A percentile compares a stretch with the other conserved stretches of the same genome.
These are phyloP conservation scores for Cornus suecica DNA, from an alignment of 148 eudicot species.

Conservation along the genomic window DNA sequence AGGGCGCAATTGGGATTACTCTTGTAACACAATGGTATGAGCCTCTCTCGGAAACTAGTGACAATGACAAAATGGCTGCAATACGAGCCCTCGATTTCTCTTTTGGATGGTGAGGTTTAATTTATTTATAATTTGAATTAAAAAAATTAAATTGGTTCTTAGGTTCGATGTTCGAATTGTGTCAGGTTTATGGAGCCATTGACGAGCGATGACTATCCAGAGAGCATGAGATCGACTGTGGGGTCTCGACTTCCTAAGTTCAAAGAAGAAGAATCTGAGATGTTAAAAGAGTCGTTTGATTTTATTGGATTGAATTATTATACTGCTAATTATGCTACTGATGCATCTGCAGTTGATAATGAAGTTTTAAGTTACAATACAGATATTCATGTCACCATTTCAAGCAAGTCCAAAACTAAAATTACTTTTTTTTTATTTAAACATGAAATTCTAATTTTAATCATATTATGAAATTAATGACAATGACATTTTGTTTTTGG, in stretches of 20 bases:
- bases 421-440: too few species aligned
- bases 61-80: conserved; percentile 23
- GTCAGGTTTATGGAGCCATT: conserved; percentile 37
- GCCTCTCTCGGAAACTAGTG: conserved; percentile 25
- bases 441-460: too few species aligned
- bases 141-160: background rate
- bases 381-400: too few species aligned
- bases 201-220: conserved; percentile 17
- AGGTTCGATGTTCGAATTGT: background rate
- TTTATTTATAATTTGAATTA: too few species aligned
- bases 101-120: conserved; percentile 46
- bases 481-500: too few species aligned
- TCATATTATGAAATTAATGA: too few species aligned
- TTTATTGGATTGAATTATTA: conserved; percentile 56
- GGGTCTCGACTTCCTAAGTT: conserved; percentile 26
- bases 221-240: conserved; percentile 18
- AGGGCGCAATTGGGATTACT: conserved; percentile 49
- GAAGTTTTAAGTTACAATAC: too few species aligned
- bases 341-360: too few species aligned
- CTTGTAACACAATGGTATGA: conserved; percentile 36
- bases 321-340: conserved; percentile 35
- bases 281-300: conserved; percentile 40
- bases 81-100: conserved; percentile 44
- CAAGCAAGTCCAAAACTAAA: too few species aligned
- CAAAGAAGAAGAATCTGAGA: conserved; percentile 20